Base-by-base conservation (phyloP, 257 asterid genomes). In the Dorcoceras hygrometricum region DNA sequence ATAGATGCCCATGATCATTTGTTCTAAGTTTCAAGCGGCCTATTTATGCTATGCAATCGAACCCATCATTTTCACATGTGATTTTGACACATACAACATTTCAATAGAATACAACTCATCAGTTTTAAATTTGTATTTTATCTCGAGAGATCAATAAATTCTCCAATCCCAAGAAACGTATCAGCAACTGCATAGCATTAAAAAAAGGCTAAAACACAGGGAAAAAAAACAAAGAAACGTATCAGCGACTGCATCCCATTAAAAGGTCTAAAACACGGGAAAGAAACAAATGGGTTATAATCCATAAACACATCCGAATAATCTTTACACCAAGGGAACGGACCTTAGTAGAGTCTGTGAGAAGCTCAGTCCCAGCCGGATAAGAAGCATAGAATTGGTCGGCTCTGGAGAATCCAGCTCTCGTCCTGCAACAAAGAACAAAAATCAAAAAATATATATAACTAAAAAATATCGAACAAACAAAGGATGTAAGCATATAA, bases 291-390 rank as follows among this genome's bases (percentile, higher is more conserved):
- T 32, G 39, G 39, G 1, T 32, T 32, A 32, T 0, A 32, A 32
- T 32, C 39, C 39, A 32, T 6, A 1, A 31, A 59, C 48, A 18
- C 65, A 70, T 64, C 4, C 59, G 22, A 0, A 46, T 14, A 5
- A 26, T 32, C 58, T 25, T 20, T 23, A 6, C 67, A 23, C 4
- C 2, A 50, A 67, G 79, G 12, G 54, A 50, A 67, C 80, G 12
- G 54, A 94, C 99, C 96, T 88, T 90, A 22, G 86, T 77, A 19
- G 95, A 79, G 77, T 90, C 97, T 5, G 89, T 80, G 24, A 94
- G 87, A 73, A 94, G 90, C 81, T 88, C 97, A 6, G 96, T 88
- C 54, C 99, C 99, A 79, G 96, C 95, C 22, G 99, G 95, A 75
- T 86, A 90, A 60, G 99, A 88, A 27, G 96, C 97, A 78, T 93